A percentile compares a stretch with the other conserved stretches of the same genome.
Conservation (phyloP, 2,329 filamentous ascomycete genomes). For the Intubia oerlemansii region DNA sequence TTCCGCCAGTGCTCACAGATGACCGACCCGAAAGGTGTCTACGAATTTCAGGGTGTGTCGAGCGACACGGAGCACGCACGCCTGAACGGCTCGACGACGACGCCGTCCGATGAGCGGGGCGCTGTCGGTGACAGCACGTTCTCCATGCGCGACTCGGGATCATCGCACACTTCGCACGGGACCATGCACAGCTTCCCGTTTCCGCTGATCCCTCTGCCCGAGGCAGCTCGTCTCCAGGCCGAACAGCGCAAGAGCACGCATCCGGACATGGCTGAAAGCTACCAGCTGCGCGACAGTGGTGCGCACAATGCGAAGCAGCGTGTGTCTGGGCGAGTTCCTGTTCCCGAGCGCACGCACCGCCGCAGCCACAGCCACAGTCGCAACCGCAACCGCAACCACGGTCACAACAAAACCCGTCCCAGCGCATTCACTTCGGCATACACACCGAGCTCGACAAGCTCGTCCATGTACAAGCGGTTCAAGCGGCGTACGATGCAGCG, state of each 20-base stretch:
- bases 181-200: slow-evolving; percentile 11
- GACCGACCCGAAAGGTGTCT: slow-evolving; percentile 1
- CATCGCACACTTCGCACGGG: slow-evolving; percentile 5
- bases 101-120: background rate
- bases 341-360: too few relatives aligned
- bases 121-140: background rate
- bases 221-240: slow-evolving; percentile 13
- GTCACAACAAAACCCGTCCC: too few relatives aligned
- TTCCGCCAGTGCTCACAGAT: slow-evolving; percentile 5
- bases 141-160: slow-evolving; percentile 3
- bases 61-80: slow-evolving; percentile 1
- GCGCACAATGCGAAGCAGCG: too few relatives aligned
- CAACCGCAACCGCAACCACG: too few relatives aligned
- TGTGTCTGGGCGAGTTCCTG: too few relatives aligned
- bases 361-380: too few relatives aligned
- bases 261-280: too few relatives aligned
- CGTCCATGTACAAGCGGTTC: too few relatives aligned
- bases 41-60: slow-evolving; percentile 2
- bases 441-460: too few relatives aligned
- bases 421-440: too few relatives aligned
- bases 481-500: too few relatives aligned
- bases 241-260: slow-evolving; percentile 1
- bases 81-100: background rate
- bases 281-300: too few relatives aligned
- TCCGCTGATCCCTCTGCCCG: slow-evolving; percentile 12